Evolutionary conservation across 2,329 filamentous ascomycete species (phyloP), one percentile per base, ranked within the genome.

Genomic region (Cordyceps fumosorosea): DNA sequence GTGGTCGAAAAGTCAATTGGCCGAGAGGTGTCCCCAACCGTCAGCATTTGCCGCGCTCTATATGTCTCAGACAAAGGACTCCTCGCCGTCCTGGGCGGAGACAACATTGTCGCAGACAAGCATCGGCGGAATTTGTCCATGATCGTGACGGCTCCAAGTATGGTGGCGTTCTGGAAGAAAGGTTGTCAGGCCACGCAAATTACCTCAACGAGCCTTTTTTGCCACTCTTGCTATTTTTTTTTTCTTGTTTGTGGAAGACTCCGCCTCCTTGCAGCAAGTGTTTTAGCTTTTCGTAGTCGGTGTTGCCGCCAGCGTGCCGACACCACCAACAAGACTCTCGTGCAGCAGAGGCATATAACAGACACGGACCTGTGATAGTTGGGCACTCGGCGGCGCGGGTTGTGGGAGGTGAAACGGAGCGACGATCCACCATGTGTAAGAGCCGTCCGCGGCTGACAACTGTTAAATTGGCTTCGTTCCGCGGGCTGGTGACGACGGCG

Each of bases 21-120:
- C 37, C 37, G 14, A 40, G 10, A 16, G 11, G 5, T 40, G 5
- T 32, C 29, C 29, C 29, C 11, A 34, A 22, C 50, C 8, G 20
- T 20, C 52, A 40, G 32, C 5, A 54, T 40, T 54, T 53, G 52
- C 37, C 52, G 37, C 37, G 37, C 12, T 40, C 5, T n/a, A 40
- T 53, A 57, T 57, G 55, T 57, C 55, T 57, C 26, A 48, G 55
- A 56, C 55, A 57, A 18, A 34, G 7, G 32, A n/a, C n/a, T n/a
- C n/a, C 48, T 32, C 16, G 18, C 6, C 16, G 16, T n/a, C 40
- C 55, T 34, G 55, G 42, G 55, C 55, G 29, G 55, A 48, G 55
- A 57, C 55, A 56, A 56, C 42, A 47, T 32, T 56, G 54, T 56
- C 54, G 54, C 54, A 57, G 55, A 5, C n/a, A 54, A 11, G 32